Base-by-base conservation (phyloP, 345 rosid species). In the Melaleuca alternifolia region DNA sequence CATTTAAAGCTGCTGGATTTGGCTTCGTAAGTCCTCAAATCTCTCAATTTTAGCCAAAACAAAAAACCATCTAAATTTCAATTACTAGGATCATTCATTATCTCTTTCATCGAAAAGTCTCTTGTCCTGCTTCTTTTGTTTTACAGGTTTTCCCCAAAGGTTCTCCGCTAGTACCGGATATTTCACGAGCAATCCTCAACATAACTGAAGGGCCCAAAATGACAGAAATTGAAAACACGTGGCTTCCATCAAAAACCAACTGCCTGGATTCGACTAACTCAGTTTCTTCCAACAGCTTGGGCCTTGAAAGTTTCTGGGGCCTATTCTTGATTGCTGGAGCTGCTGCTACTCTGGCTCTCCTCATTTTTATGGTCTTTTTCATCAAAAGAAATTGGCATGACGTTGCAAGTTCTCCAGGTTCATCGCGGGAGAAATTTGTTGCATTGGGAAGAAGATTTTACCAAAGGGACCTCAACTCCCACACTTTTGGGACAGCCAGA, bases 151-250 rank as follows among this genome's bases (percentile, higher is more conserved):
- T 59, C 71, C 33, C 4, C 3, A 59, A 59, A 12, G 71, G 71
- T 16, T 59, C 71, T 59, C 18, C 16, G 1, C 37, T 59, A 59
- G 71, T 59, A 0, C 33, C 8, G 1, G 71, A 59, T n/a, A 59
- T 59, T n/a, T 59, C 33, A 11, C 37, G 15, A 59, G 71, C 71
- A 59, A 59, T n/a, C 71, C 71, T 59, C 9, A 59, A 59, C 8
- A 3, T n/a, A 59, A 59, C 33, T n/a, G 18, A 59, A n/a, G 33
- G 71, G 33, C 71, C 0, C 13, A 59, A 59, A n/a, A 59, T 59
- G 33, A 12, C 0, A 15, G 16, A n/a, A 59, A 59, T 59, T 1
- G 33, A n/a, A 59, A 59, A 26, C 0, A 2, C 18, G 1, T 59
- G 71, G 71, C 13, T 59, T n/a, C 3, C 71, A n/a, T 6, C 71